Base-by-base conservation (phyloP, 78 protist genomes). In the Dictyostelium capitatum region DNA sequence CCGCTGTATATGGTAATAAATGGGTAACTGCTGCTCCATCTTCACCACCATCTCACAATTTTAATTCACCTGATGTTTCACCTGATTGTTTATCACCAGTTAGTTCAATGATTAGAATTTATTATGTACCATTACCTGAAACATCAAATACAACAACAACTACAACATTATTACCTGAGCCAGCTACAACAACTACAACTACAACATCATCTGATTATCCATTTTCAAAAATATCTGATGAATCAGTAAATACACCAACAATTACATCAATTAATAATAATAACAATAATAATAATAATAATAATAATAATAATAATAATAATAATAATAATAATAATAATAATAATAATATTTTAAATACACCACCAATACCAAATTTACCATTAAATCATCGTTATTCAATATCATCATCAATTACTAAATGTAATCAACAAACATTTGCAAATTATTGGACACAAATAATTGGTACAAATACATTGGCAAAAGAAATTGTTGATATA, bases 21-120 rank as follows among this genome's bases (percentile, higher is more conserved):
- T 85, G 92, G 92, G 92, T 85, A 5, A 75, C 79, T 17, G 92
- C 83, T 62, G 91, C 91, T 14, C 92, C 92, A 5, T 85, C 92
- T 2, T 85, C 92, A 15, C 92, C 92, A 28, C 92, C 92, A 4
- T 28, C 43, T n/a, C 30, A 32, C 12, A 37, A 46, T 17, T n/a
- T 25, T 25, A 47, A 50, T 10, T 62, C 79, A 1, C 82, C 92
- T 9, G 92, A 85, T 30, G 77, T 41, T 6, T 59, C 75, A 37
- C 92, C 92, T 1, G 92, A 85, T 46, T 85, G 92, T 25, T 50
- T 85, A 20, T 85, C 92, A 14, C 92, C 92, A 25, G 67, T 85
- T 28, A 77, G 80, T 19, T 85, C 92, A 59, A 62, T 85, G 78
- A 85, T 85, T 48, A 59, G 92, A 37, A 69, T 85, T 8, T 85